phyloP scores from a whole-genome alignment of 2,329 filamentous ascomycete genomes.

The Aspergillus novoparasiticus region DNA sequence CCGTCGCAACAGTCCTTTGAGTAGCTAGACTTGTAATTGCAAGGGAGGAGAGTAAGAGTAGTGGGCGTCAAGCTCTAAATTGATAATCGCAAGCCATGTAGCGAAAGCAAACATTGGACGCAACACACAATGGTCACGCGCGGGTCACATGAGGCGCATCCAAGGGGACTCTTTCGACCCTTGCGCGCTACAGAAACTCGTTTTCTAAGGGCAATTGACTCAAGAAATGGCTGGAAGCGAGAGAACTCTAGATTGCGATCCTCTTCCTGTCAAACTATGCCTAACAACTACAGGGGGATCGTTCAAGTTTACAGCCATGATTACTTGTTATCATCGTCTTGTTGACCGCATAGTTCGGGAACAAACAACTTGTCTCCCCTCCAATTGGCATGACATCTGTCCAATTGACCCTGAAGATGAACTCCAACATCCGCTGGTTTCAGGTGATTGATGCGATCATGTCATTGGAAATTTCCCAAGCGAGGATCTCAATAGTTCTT shows the following conservation, averaged over 20 bases:
- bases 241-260: neutral
- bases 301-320: neutral
- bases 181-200: neutral
- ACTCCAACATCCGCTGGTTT: neutral
- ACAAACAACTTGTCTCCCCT: neutral
- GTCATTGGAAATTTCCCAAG: neutral
- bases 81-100: neutral
- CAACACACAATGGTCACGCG: neutral
- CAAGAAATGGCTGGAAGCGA: neutral
- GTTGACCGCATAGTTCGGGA: neutral
- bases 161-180: neutral
- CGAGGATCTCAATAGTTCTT: neutral
- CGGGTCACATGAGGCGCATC: neutral
- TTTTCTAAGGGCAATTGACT: neutral
- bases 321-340: neutral
- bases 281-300: neutral
- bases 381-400: neutral
- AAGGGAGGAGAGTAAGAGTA: neutral
- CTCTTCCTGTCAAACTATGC: neutral
- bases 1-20: neutral
- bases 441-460: neutral
- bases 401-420: neutral
- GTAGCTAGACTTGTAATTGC: neutral
- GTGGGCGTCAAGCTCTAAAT: neutral
- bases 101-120: neutral